phyloP scores from a whole-genome alignment of 176 grass and related monocot genomes.

The Oryza brachyantha region DNA sequence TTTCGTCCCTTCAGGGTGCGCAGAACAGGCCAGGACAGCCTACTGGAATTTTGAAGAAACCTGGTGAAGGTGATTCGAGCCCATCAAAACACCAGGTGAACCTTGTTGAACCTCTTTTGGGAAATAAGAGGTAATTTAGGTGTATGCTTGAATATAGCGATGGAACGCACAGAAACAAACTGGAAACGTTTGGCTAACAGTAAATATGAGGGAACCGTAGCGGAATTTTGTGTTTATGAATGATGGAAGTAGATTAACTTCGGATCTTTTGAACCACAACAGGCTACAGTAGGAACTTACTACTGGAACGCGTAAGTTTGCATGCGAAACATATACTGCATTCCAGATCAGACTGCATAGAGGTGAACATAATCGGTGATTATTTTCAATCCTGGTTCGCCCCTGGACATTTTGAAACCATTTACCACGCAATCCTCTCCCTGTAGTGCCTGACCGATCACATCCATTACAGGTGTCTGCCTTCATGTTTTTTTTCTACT shows the following conservation, averaged over 20 bases:
- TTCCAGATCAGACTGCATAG: background rate
- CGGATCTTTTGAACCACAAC: background rate
- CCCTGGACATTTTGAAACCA: background rate
- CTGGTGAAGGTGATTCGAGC: constrained; percentile 58
- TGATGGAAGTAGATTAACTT: background rate
- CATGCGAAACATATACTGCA: background rate
- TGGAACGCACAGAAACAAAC: background rate
- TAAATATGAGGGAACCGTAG: constrained; percentile 32
- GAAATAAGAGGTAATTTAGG: constrained; percentile 51
- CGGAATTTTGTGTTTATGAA: background rate
- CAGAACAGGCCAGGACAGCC: constrained; percentile 74
- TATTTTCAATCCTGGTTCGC: background rate
- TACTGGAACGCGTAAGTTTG: too few relatives aligned
- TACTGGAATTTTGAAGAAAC: constrained; percentile 72
- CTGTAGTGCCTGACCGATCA: too few relatives aligned
- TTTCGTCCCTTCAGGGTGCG: constrained; percentile 48
- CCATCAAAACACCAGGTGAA: constrained; percentile 61
- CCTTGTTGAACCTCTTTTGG: constrained; percentile 69
- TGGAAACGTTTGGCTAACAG: background rate
- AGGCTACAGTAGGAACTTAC: background rate
- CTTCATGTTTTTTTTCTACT: background rate
- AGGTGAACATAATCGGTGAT: background rate
- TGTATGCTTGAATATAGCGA: background rate
- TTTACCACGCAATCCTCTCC: background rate
- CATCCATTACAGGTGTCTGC: background rate